phyloP scores from a whole-genome alignment of 768 basidiomycete genomes.

The Mycena maculata region DNA sequence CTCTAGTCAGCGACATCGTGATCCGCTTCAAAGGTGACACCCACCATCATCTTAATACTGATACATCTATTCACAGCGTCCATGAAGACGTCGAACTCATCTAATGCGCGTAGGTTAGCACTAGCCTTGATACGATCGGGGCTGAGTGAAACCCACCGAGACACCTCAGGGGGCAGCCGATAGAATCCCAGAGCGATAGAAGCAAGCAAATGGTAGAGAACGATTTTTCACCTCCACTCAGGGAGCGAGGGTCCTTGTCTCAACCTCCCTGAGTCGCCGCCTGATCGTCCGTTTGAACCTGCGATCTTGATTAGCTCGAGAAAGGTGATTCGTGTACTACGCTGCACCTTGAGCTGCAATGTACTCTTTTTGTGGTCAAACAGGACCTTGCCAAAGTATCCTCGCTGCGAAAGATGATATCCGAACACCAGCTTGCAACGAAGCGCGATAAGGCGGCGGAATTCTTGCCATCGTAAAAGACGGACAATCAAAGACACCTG shows the following conservation, averaged over 20 bases:
- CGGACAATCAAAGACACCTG: slow-evolving; percentile 74
- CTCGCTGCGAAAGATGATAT: slow-evolving; percentile 84
- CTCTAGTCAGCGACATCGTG: not conserved
- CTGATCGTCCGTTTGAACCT: slow-evolving; percentile 90
- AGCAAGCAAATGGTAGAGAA: slow-evolving; percentile 96
- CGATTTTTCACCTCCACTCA: slow-evolving; percentile 96
- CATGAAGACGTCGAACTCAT: slow-evolving; percentile 99
- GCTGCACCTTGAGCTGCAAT: slow-evolving; percentile 68
- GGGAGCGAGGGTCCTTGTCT: slow-evolving; percentile 86
- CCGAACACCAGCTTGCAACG: slow-evolving; percentile 88
- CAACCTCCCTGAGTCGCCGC: slow-evolving; percentile 66
- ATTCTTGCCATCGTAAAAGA: slow-evolving; percentile 83
- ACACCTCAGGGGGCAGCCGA: slow-evolving; percentile 93
- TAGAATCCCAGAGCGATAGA: slow-evolving; percentile 95
- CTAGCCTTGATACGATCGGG: not conserved
- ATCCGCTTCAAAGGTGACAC: slow-evolving; percentile 34
- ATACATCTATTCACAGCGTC: slow-evolving; percentile 93
- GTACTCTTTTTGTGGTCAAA: slow-evolving; percentile 82
- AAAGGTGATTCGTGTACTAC: slow-evolving; percentile 15
- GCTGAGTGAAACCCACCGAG: slow-evolving; percentile 64
- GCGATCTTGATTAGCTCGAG: slow-evolving; percentile 4
- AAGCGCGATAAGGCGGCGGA: slow-evolving; percentile 89
- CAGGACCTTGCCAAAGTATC: slow-evolving; percentile 88
- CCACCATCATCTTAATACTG: slow-evolving; percentile 95
- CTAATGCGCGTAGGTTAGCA: slow-evolving; percentile 52